phyloP scores from a whole-genome alignment of 2,329 filamentous ascomycete species.

The Aurifilum marmelostoma region DNA sequence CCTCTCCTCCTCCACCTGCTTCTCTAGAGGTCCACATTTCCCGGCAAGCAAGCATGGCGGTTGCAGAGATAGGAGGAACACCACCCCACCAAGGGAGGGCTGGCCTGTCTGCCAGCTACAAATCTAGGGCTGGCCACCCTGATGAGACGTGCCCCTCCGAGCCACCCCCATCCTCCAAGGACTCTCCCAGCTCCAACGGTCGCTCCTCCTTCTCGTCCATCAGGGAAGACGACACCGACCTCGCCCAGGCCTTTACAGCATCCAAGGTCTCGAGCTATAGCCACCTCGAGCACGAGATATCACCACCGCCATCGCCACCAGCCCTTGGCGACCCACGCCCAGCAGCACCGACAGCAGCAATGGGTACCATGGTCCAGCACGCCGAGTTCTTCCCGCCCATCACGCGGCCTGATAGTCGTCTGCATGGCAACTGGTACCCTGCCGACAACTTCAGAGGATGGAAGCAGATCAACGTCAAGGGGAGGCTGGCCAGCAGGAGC shows the following conservation, averaged over 20 bases:
- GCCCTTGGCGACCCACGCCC: constrained; percentile 51
- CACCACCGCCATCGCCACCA: constrained; percentile 3
- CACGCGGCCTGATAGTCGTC: constrained; percentile 58
- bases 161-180: constrained; percentile 38
- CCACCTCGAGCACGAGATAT: constrained; percentile 44
- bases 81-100: constrained; percentile 21
- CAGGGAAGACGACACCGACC: constrained; percentile 60
- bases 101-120: constrained; percentile 31
- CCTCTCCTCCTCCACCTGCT: constrained; percentile 5
- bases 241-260: constrained; percentile 65
- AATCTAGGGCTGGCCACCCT: constrained; percentile 36
- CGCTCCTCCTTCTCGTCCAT: constrained; percentile 66
- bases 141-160: constrained; percentile 30
- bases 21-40: constrained; percentile 7
- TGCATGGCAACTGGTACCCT: constrained; percentile 63
- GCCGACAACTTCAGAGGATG: constrained; percentile 63
- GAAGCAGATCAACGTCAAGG: constrained; percentile 64
- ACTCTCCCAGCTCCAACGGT: constrained; percentile 32
- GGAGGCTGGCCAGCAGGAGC: constrained; percentile 63
- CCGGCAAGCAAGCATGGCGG: constrained; percentile 29
- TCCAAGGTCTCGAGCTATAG: constrained; percentile 65
- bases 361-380: constrained; percentile 46
- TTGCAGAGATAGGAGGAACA: constrained; percentile 26
- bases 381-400: constrained; percentile 55
- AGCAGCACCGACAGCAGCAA: constrained; percentile 42